phyloP scores from a whole-genome alignment of 306 rosid species.

The Cucumis sativus region Cucumber_9930_V3 NC_026659.2:8707501-8708000 shows the following conservation, averaged over 20 bases:
- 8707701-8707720: background rate
- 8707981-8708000: slow-evolving; percentile 25
- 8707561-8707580: background rate
- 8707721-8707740: background rate
- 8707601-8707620: background rate
- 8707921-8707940: background rate
- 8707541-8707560: background rate
- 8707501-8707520: background rate
- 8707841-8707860: too few species aligned
- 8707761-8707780: too few species aligned
- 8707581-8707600: background rate
- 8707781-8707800: too few species aligned
- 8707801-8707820: too few species aligned
- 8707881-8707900: too few species aligned
- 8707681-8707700: slow-evolving; percentile 2
- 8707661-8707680: background rate
- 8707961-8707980: slow-evolving; percentile 17
- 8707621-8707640: background rate
- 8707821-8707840: too few species aligned
- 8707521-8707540: too few species aligned
- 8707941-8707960: slow-evolving; percentile 20
- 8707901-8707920: background rate
- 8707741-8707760: background rate
- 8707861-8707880: too few species aligned
- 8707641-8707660: background rate